Conservation (phyloP, 371 early-diverging fungal genomes). For the Fennellomyces sp. region DNA sequence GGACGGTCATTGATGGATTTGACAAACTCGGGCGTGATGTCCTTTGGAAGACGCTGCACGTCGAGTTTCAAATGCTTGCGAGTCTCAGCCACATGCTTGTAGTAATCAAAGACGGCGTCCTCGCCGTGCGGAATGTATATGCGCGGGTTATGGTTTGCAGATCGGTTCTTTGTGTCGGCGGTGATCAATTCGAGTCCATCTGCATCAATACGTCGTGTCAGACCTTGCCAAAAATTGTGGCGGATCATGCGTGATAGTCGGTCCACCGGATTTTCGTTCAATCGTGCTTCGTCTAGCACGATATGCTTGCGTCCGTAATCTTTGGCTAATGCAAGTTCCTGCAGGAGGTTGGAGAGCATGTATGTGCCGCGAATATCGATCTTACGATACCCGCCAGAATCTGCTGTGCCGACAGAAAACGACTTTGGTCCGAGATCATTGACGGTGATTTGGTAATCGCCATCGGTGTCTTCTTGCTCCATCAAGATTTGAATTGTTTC, state of each 20-base stretch:
- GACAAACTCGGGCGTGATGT: constrained; percentile 87
- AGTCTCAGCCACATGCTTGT: constrained; percentile 60
- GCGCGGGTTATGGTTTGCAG: constrained; percentile 71
- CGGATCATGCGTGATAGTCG: constrained; percentile 88
- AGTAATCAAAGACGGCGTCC: constrained; percentile 75
- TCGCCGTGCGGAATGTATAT: constrained; percentile 90
- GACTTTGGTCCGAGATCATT: constrained; percentile 89
- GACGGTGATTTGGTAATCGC: constrained; percentile 90
- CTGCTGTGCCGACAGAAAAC: constrained; percentile 81
- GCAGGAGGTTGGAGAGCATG: constrained; percentile 88
- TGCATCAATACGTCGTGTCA: constrained; percentile 90
- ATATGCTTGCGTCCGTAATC: constrained; percentile 82
- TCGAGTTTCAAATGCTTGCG: constrained; percentile 73
- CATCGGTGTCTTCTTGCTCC: constrained; percentile 91
- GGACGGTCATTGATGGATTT: constrained; percentile 82
- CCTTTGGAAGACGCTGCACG: constrained; percentile 80
- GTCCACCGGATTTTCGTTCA: constrained; percentile 91
- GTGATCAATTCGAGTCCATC: constrained; percentile 85
- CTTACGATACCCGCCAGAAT: constrained; percentile 79
- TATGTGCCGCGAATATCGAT: constrained; percentile 93
- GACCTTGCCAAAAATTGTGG: constrained; percentile 89
- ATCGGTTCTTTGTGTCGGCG: constrained; percentile 86
- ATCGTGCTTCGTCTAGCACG: constrained; percentile 78
- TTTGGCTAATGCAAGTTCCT: constrained; percentile 87
- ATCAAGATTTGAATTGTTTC: constrained; percentile 75